A percentile compares a stretch with the other conserved stretches of the same genome.
These are phyloP conservation scores for Colletotrichum sp. DNA, from an alignment of 2,329 filamentous ascomycete species.

Conservation along the genomic window DNA sequence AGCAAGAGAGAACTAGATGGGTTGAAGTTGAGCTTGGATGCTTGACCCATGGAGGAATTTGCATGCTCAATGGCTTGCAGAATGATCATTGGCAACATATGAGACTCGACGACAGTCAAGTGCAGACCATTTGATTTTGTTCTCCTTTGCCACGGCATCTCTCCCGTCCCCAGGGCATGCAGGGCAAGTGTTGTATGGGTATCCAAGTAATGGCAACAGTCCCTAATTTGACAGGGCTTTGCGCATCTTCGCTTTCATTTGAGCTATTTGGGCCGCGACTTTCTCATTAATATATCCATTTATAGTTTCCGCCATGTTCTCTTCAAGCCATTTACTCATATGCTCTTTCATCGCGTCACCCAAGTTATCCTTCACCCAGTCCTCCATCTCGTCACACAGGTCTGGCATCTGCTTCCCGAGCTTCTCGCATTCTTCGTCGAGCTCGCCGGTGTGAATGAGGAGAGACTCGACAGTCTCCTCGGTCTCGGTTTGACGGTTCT, in stretches of 20 bases:
- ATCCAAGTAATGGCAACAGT: background rate
- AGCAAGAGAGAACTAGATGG: too few relatives aligned
- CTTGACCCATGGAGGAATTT: too few relatives aligned
- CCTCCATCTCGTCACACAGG: background rate
- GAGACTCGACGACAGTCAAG: too few relatives aligned
- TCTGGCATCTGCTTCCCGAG: slow-evolving; percentile 1
- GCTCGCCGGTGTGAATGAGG: background rate
- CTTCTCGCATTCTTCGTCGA: background rate
- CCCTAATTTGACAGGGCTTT: background rate
- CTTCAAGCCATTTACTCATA: background rate
- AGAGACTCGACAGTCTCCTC: background rate
- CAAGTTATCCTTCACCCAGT: background rate
- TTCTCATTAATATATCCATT: background rate
- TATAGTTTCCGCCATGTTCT: slow-evolving; percentile 1
- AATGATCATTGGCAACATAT: too few relatives aligned
- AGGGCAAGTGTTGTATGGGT: too few relatives aligned
- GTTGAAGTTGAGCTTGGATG: too few relatives aligned
- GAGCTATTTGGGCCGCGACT: background rate
- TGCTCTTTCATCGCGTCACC: background rate
- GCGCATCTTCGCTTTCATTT: background rate
- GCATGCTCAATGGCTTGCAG: too few relatives aligned
- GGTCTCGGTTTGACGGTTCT: background rate
- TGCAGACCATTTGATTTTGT: too few relatives aligned
- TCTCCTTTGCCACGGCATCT: too few relatives aligned
- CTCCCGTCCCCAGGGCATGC: too few relatives aligned